Evolutionary conservation across 768 basidiomycete genomes (phyloP).

Genomic region (Boletus subcaerulescens): DNA sequence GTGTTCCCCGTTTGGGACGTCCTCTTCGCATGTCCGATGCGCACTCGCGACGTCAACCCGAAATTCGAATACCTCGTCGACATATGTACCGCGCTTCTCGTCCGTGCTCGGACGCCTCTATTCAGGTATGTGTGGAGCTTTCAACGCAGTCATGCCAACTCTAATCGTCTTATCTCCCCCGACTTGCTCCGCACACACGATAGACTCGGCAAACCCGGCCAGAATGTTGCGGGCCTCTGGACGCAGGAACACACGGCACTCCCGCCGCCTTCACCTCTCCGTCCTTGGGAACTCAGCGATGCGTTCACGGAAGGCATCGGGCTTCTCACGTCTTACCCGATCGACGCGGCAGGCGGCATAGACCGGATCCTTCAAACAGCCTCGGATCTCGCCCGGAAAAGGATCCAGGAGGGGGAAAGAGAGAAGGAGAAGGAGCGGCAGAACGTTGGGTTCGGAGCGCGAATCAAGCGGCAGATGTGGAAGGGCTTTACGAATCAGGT

Average conservation of each 20-base stretch:
- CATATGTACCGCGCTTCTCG: slow-evolving; percentile 66
- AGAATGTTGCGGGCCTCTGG: slow-evolving; percentile 52
- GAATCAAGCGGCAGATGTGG: slow-evolving; percentile 63
- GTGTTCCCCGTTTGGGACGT: slow-evolving; percentile 69
- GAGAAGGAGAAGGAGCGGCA: slow-evolving; percentile 30
- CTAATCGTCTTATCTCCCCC: neutral
- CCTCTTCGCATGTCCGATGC: slow-evolving; percentile 57
- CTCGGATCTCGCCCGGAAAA: slow-evolving; percentile 53
- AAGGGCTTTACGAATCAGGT: slow-evolving; percentile 60
- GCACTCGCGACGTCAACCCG: slow-evolving; percentile 49
- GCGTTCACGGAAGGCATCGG: slow-evolving; percentile 65
- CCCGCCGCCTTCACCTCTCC: slow-evolving; percentile 42
- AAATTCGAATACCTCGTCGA: slow-evolving; percentile 72
- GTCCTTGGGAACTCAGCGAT: slow-evolving; percentile 54
- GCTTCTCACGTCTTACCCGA: slow-evolving; percentile 63
- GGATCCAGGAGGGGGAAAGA: slow-evolving; percentile 37
- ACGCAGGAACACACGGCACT: slow-evolving; percentile 38
- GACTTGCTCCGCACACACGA: neutral
- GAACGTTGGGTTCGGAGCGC: slow-evolving; percentile 48
- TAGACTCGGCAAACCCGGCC: slow-evolving; percentile 53
- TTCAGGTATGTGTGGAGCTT: slow-evolving; percentile 43
- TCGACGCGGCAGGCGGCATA: slow-evolving; percentile 64
- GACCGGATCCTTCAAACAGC: slow-evolving; percentile 69
- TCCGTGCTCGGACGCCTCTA: slow-evolving; percentile 52
- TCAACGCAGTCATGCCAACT: too few species aligned